Conservation (phyloP, 331 rosid genomes). For the Acacia concinna region DNA sequence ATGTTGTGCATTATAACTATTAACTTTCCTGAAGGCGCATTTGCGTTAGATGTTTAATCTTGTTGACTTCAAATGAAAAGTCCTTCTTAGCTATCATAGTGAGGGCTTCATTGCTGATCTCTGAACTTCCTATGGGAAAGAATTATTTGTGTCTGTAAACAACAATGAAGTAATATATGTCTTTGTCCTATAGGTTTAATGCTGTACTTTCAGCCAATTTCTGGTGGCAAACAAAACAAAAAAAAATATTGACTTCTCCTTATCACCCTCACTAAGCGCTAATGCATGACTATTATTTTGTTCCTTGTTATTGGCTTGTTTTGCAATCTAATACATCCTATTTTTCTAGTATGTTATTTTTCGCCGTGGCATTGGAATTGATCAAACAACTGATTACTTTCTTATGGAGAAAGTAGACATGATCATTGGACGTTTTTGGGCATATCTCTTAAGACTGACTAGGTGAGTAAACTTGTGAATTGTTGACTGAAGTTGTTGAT, state of each 20-base stretch:
- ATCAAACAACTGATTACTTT: conserved; percentile 68
- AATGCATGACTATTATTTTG: neutral
- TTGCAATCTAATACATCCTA: conserved; percentile 31
- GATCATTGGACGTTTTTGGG: conserved; percentile 73
- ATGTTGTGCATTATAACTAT: neutral
- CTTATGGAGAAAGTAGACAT: conserved; percentile 83
- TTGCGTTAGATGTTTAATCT: neutral
- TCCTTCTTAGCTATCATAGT: neutral
- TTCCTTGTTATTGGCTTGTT: neutral
- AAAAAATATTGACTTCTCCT: neutral
- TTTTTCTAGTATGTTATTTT: conserved; percentile 72
- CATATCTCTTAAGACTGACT: conserved; percentile 50
- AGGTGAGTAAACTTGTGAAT: conserved; percentile 40
- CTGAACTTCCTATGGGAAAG: neutral
- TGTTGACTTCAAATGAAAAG: neutral
- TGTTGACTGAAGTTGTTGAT: neutral
- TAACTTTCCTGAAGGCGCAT: neutral
- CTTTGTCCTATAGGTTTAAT: neutral
- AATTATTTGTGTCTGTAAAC: neutral
- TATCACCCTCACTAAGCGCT: neutral
- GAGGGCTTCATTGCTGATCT: neutral
- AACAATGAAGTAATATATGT: neutral
- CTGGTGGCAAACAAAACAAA: neutral
- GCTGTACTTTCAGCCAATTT: neutral
- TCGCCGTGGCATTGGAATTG: conserved; percentile 86